Evolutionary conservation across 116 monocot genomes (phyloP), one percentile per base, ranked within the genome.

Genomic region (Phalaenopsis hybrid): DNA sequence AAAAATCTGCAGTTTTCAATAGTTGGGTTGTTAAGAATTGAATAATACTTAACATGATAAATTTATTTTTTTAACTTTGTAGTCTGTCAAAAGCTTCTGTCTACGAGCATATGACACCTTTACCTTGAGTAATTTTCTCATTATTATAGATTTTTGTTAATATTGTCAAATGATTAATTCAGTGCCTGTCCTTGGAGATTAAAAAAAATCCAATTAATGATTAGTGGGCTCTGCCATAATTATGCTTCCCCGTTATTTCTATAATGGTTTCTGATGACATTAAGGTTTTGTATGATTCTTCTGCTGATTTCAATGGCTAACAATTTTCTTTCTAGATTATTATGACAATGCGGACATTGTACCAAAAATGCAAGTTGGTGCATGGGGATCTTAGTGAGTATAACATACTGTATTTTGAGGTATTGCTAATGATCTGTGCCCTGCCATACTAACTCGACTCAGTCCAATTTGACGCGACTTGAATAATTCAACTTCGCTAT

Each of bases 321-420:
- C 45, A 65, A 34, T 86, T 72, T 52, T 69, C 28, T 17, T 86
- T 79, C 83, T 82, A 97, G 97, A 94, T 94, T 25, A 93, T 97
- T 83, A 97, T 90, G 63, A 88, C 52, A 67, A 97, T 97, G 95
- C 78, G 97, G 74, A 90, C 87, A 68, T 82, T 97, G 48, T 94
- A 93, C 79, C 97, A 94, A 61, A 97, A 93, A 79, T 97, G 97
- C 86, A 94, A 92, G 80, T 81, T 97, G 86, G 97, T 97, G 9
- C 97, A 97, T 92, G 95, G 95, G 63, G 97, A 97, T 85, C 88
- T 97, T 34, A 97, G 97, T 70, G 97, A 97, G 83, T 97, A 97
- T 79, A 97, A 97, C 73, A 97, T 97, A 79, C 89, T 97, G 63
- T 97, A 94, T 89, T 97, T 90, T 76, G 93, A 94, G 94, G 97